Conservation (phyloP, 768 basidiomycete genomes). For the Brasilioporus rufonigricans region DNA sequence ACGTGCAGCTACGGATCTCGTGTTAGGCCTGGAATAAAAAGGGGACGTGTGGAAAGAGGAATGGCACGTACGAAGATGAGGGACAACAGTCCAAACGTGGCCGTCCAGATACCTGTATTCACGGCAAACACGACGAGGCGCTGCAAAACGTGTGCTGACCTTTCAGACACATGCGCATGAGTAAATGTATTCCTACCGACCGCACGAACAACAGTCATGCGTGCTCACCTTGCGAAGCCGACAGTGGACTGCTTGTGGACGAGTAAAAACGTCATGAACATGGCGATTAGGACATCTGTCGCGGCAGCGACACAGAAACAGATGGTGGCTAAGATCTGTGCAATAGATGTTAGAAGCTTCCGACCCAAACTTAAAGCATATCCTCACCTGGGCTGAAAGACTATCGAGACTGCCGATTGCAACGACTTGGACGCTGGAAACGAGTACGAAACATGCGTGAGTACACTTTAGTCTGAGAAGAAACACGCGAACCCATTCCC, state of each 20-base stretch:
- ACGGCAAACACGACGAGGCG: constrained; percentile 14
- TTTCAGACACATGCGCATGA: background rate
- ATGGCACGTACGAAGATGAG: constrained; percentile 7
- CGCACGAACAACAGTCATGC: background rate
- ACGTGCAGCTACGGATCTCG: background rate
- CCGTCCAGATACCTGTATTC: constrained; percentile 43
- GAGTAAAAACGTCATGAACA: constrained; percentile 11
- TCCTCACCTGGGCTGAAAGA: background rate
- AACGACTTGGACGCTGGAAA: background rate
- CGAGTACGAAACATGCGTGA: background rate
- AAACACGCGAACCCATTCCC: background rate
- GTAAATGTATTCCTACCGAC: no score
- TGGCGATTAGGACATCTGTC: constrained; percentile 13
- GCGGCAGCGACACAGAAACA: background rate
- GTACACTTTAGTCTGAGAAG: background rate
- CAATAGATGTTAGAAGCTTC: background rate
- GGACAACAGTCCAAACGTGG: constrained; percentile 33
- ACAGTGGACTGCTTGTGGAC: background rate
- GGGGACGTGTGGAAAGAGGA: background rate
- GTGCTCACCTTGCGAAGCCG: background rate
- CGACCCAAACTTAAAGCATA: background rate
- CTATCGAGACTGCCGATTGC: background rate
- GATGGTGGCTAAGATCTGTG: background rate
- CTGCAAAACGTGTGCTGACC: constrained; percentile 3
- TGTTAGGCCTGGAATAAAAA: background rate